Evolutionary conservation across 2,329 filamentous ascomycete species (phyloP).

Genomic region (Leptographium radiaticola): DNA sequence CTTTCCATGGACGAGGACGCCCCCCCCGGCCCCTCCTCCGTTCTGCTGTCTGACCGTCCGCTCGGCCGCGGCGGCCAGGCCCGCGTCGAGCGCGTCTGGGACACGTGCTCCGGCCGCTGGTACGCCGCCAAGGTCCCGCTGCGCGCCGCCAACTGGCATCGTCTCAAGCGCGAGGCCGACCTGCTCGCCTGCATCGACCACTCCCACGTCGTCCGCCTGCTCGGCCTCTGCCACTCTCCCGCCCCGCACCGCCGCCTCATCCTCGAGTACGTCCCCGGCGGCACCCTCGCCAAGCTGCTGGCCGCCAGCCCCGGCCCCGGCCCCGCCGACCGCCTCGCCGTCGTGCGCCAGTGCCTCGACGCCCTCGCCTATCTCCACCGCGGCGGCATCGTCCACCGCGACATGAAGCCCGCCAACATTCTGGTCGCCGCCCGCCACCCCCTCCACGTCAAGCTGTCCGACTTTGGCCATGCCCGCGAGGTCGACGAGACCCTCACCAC

Average conservation of each 20-base stretch:
- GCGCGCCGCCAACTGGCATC: background rate
- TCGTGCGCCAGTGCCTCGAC: background rate
- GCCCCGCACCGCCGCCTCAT: background rate
- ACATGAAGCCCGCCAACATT: conserved; percentile 22
- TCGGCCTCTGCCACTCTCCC: background rate
- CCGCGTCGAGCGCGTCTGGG: background rate
- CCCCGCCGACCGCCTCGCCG: conserved; percentile 3
- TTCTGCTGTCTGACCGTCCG: background rate
- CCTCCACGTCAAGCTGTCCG: background rate
- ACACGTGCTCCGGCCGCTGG: background rate
- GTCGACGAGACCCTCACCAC: background rate
- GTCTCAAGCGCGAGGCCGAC: background rate
- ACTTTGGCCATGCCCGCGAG: background rate
- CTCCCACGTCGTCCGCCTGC: background rate
- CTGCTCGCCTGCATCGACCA: background rate
- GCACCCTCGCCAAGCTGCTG: background rate
- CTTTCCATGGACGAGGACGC: background rate
- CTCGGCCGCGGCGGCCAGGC: background rate
- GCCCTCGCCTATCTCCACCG: background rate
- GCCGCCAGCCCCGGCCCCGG: background rate
- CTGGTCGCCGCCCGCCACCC: conserved; percentile 24
- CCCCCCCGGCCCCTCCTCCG: background rate
- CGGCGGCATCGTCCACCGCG: conserved; percentile 45
- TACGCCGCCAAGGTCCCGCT: background rate
- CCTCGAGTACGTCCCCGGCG: conserved; percentile 1